phyloP scores from a whole-genome alignment of 2,329 filamentous ascomycete genomes.

The Coleophoma cylindrospora region DNA sequence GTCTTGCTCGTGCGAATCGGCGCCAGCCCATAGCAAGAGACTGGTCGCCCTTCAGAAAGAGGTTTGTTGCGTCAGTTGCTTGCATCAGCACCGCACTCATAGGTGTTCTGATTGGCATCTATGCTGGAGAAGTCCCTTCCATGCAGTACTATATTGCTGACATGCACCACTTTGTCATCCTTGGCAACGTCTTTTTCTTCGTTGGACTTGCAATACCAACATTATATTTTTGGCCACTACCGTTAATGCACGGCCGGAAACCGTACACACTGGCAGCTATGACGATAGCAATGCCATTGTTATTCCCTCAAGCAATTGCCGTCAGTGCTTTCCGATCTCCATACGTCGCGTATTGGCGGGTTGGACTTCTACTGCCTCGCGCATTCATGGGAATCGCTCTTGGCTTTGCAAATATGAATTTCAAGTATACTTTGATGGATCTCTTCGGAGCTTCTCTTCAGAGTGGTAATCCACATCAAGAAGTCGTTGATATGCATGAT shows the following conservation, averaged over 20 bases:
- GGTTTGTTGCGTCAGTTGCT: conserved; percentile 62
- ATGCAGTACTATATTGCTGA: conserved; percentile 76
- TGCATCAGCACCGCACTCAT: conserved; percentile 70
- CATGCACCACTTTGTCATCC: conserved; percentile 58
- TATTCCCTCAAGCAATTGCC: conserved; percentile 71
- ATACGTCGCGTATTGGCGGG: conserved; percentile 48
- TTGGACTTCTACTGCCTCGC: conserved; percentile 57
- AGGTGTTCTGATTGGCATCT: conserved; percentile 68
- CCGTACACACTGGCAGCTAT: conserved; percentile 69
- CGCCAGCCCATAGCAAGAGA: conserved; percentile 66
- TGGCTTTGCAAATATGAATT: conserved; percentile 75
- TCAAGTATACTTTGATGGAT: conserved; percentile 65
- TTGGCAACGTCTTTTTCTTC: conserved; percentile 72
- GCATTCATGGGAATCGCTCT: conserved; percentile 63
- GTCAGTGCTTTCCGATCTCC: conserved; percentile 53
- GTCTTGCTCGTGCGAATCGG: conserved; percentile 47
- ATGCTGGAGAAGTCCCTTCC: conserved; percentile 71
- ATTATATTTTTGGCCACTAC: conserved; percentile 68
- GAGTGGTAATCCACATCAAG: conserved; percentile 67
- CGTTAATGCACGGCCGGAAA: conserved; percentile 70
- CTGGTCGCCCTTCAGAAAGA: conserved; percentile 63
- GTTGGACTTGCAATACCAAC: conserved; percentile 66
- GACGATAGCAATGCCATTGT: conserved; percentile 63
- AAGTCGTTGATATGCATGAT: conserved; percentile 62
- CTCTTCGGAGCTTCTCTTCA: conserved; percentile 73